phyloP scores from a whole-genome alignment of 2,329 filamentous ascomycete species.

The Neopestalotiopsis sp. region DNA sequence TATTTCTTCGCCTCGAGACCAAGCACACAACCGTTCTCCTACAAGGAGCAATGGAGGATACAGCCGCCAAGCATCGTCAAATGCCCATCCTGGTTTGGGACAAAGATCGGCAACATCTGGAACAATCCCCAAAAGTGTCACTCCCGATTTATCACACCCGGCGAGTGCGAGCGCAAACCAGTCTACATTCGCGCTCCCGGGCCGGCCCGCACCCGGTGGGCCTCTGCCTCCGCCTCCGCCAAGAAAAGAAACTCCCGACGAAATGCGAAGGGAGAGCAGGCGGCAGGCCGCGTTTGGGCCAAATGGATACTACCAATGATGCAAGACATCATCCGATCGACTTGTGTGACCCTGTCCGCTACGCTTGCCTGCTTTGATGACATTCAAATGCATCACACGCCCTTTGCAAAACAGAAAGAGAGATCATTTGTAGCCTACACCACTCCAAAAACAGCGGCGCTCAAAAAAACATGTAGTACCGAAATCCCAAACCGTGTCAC shows the following conservation, averaged over 20 bases:
- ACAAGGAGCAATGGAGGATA: slow-evolving; percentile 52
- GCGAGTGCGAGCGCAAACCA: slow-evolving; percentile 52
- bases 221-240: slow-evolving; percentile 66
- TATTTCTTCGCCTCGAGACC: slow-evolving; percentile 60
- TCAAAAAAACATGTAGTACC: neutral
- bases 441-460: neutral
- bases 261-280: slow-evolving; percentile 56
- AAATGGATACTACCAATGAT: slow-evolving; percentile 30
- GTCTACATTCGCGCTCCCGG: slow-evolving; percentile 66
- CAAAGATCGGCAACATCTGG: slow-evolving; percentile 57
- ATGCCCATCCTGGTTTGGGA: slow-evolving; percentile 59
- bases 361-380: neutral
- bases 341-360: slow-evolving; percentile 17
- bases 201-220: slow-evolving; percentile 66
- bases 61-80: slow-evolving; percentile 51
- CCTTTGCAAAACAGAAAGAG: neutral
- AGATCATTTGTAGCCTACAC: neutral
- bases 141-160: slow-evolving; percentile 38
- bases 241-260: slow-evolving; percentile 61
- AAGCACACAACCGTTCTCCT: slow-evolving; percentile 55
- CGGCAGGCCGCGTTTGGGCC: slow-evolving; percentile 60
- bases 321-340: slow-evolving; percentile 39
- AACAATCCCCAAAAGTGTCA: slow-evolving; percentile 55
- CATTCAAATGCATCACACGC: neutral
- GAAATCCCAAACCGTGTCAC: no score